Evolutionary conservation across 2,329 filamentous ascomycete species (phyloP).

Genomic region (Amauroascus verrucosus): DNA sequence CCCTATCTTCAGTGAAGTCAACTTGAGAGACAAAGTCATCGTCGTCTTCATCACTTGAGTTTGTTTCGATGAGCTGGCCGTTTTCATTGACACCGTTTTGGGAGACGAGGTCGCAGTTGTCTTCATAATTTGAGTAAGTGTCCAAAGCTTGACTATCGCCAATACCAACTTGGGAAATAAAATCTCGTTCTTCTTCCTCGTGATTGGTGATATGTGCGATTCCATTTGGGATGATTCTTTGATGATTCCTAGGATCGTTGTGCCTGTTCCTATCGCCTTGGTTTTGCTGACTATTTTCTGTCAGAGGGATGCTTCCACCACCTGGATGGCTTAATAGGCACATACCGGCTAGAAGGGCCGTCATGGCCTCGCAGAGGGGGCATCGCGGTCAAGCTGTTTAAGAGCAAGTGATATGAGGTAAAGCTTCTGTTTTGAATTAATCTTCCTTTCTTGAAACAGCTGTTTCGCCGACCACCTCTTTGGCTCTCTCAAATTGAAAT

Average conservation of each 20-base stretch:
- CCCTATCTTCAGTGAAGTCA: background rate
- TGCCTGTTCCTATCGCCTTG: background rate
- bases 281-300: background rate
- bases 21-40: background rate
- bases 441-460: too few relatives aligned
- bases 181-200: background rate
- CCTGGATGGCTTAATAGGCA: background rate
- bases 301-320: background rate
- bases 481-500: background rate
- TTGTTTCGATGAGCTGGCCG: background rate
- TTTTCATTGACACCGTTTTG: background rate
- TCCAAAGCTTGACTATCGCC: background rate
- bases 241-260: background rate
- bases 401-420: background rate
- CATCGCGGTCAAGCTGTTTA: background rate
- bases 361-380: background rate
- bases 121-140: background rate
- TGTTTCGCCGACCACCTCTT: background rate
- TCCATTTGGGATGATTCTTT: background rate
- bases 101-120: background rate
- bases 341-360: background rate
- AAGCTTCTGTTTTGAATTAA: background rate
- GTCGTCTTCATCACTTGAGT: background rate
- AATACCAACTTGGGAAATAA: background rate
- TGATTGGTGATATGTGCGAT: background rate